These are phyloP conservation scores for Penicillium nucicola DNA, from an alignment of 495 filamentous ascomycete species.

Conservation along the genomic window DNA sequence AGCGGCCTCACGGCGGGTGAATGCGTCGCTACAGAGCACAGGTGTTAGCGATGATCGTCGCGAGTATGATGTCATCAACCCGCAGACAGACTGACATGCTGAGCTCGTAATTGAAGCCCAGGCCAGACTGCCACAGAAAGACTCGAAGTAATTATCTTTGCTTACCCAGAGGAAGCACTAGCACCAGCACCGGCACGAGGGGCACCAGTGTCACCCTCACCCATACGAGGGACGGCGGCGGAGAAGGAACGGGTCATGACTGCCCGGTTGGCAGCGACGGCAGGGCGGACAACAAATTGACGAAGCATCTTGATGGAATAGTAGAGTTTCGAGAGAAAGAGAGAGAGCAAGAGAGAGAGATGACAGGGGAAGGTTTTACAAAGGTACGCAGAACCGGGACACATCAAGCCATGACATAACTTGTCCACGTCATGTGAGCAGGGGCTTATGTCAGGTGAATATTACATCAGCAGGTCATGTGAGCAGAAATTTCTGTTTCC, in stretches of 20 bases:
- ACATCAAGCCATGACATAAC: conserved; percentile 23
- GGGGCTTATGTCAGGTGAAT: conserved; percentile 4
- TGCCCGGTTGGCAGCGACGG: conserved; percentile 47
- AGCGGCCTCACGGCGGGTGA: conserved; percentile 86
- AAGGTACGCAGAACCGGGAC: conserved; percentile 36
- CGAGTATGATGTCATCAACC: conserved; percentile 16
- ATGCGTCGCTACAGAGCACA: conserved; percentile 64
- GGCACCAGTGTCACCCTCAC: conserved; percentile 66
- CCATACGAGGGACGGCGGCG: conserved; percentile 58
- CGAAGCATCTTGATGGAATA: conserved; percentile 57
- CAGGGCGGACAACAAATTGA: conserved; percentile 57
- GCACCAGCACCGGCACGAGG: conserved; percentile 43
- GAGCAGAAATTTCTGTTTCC: conserved; percentile 18
- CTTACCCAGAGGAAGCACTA: conserved; percentile 31
- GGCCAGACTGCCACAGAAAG: background rate
- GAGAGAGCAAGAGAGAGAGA: too few species aligned
- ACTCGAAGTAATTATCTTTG: background rate
- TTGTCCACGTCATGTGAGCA: conserved; percentile 20
- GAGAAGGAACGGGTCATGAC: conserved; percentile 60
- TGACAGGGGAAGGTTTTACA: background rate
- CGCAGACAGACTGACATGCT: conserved; percentile 1
- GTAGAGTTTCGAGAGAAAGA: conserved; percentile 8
- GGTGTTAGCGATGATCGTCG: conserved; percentile 8
- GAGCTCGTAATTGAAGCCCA: background rate
- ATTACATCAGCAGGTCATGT: conserved; percentile 20